Base-by-base conservation (phyloP, 805 yeast species). In the Starmerella vitae region DNA sequence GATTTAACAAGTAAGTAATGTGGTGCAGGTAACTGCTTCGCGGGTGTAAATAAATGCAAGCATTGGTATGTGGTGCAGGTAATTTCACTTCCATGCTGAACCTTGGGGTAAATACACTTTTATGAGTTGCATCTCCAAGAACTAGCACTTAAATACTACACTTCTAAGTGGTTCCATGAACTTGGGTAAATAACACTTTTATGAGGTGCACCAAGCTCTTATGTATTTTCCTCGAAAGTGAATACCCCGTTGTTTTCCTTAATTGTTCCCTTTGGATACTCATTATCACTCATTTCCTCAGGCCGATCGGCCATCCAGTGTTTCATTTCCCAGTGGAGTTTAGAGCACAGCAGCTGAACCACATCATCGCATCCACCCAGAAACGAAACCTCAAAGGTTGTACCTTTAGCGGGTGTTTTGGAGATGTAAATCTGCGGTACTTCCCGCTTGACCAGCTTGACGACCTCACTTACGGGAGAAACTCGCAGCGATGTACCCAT, bases 401-500 rank as follows among this genome's bases (percentile, higher is more conserved):
- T 70, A 51, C 81, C 93, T 27, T 64, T 66, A 15, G 82, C 76
- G 1, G 81, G 76, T 51, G 83, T 91, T 52, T 70, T 74, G 54
- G 83, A 81, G 46, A 85, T 78, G 41, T 81, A 64, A 4, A 86
- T 66, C 58, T 84, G 93, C 0, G 95, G 95, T 2, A 81, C 75
- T n/a, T 70, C 58, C n/a, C 68, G 67, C 0, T 78, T 75, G 2
- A 85, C 62, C 59, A 71, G 66, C 45, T 82, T 76, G n/a, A 82
- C 86, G 42, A 85, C 81, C 38, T 82, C 85, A 38, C 84, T 75
- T 4, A 86, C 95, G 0, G 96, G 96, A 0, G 93, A 84, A 19
- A 85, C 96, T 54, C 85, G 82, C 47, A 85, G 66, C 17, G 94
- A 84, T 0, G 96, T 85, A 14, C 96, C 96, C 26, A 85, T 76